phyloP scores from a whole-genome alignment of 352 stramenopile species.

The Phytopythium chamaehyphon region DNA sequence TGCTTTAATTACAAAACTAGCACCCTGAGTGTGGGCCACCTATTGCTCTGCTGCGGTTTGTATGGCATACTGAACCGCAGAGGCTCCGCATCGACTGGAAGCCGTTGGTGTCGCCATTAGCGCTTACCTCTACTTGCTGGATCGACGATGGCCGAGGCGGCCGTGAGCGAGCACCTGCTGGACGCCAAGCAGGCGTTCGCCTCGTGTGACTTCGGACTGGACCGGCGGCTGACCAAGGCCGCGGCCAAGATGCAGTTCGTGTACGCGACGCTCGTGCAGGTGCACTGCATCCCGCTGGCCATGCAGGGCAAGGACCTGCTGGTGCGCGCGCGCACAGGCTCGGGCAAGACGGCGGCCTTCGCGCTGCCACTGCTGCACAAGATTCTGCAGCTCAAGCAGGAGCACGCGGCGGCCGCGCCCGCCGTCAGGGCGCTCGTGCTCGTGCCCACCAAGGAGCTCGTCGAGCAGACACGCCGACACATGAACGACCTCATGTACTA shows the following conservation, averaged over 20 bases:
- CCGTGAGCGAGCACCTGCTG: conserved; percentile 66
- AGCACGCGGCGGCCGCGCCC: conserved; percentile 24
- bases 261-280: conserved; percentile 93
- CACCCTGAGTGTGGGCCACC: too few species aligned
- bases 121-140: too few species aligned
- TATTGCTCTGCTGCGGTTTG: too few species aligned
- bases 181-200: conserved; percentile 78
- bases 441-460: conserved; percentile 96
- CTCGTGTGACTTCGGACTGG: conserved; percentile 86
- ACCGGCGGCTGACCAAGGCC: conserved; percentile 90
- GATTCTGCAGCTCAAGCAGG: conserved; percentile 81
- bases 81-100: too few species aligned
- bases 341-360: conserved; percentile 94
- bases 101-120: too few species aligned
- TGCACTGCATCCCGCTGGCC: conserved; percentile 92
- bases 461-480: conserved; percentile 91
- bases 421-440: conserved; percentile 91
- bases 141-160: conserved; percentile 11
- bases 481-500: conserved; percentile 97
- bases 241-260: conserved; percentile 92
- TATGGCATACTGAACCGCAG: too few species aligned
- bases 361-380: conserved; percentile 91
- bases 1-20: too few species aligned
- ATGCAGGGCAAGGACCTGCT: conserved; percentile 93
- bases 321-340: conserved; percentile 90